A percentile compares a stretch with the other conserved stretches of the same genome.
phyloP scores from a whole-genome alignment of 495 filamentous ascomycete genomes.

The Aspergillus sparsus region DNA sequence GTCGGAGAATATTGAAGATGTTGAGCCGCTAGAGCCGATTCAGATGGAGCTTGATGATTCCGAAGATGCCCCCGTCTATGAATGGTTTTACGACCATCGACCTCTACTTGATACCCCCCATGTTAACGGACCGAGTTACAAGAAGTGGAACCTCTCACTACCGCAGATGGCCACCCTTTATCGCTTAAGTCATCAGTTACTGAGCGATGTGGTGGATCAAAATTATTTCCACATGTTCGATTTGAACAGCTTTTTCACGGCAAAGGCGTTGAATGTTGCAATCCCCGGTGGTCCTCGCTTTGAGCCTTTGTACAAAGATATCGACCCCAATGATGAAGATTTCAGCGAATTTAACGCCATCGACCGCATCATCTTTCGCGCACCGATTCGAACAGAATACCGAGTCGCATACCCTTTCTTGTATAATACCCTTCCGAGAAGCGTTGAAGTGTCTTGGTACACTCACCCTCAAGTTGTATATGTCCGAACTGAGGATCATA shows the following conservation, averaged over 20 bases:
- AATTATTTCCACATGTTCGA: slow-evolving; percentile 99
- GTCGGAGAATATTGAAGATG: slow-evolving; percentile 98
- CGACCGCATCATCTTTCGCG: slow-evolving; percentile 97
- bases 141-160: slow-evolving; percentile 88
- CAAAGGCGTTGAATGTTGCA: slow-evolving; percentile 95
- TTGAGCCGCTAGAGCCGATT: slow-evolving; percentile 96
- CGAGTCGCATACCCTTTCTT: slow-evolving; percentile 91
- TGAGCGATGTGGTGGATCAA: slow-evolving; percentile 90
- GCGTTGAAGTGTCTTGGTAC: slow-evolving; percentile 91
- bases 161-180: slow-evolving; percentile 97
- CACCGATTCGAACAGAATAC: slow-evolving; percentile 94
- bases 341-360: slow-evolving; percentile 99
- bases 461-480: slow-evolving; percentile 93
- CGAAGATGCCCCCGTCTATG: slow-evolving; percentile 88
- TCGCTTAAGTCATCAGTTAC: slow-evolving; percentile 84
- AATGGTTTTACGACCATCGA: slow-evolving; percentile 98
- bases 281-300: slow-evolving; percentile 97
- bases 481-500: slow-evolving; percentile 82
- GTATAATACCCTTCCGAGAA: slow-evolving; percentile 94
- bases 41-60: slow-evolving; percentile 97
- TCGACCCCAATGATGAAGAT: slow-evolving; percentile 98
- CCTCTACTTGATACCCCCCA: slow-evolving; percentile 89
- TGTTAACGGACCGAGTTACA: slow-evolving; percentile 96
- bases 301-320: slow-evolving; percentile 97
- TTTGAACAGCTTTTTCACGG: slow-evolving; percentile 89